A percentile compares a stretch with the other conserved stretches of the same genome.
phyloP scores from a whole-genome alignment of 306 rosid species.

The Corylus americana region DNA sequence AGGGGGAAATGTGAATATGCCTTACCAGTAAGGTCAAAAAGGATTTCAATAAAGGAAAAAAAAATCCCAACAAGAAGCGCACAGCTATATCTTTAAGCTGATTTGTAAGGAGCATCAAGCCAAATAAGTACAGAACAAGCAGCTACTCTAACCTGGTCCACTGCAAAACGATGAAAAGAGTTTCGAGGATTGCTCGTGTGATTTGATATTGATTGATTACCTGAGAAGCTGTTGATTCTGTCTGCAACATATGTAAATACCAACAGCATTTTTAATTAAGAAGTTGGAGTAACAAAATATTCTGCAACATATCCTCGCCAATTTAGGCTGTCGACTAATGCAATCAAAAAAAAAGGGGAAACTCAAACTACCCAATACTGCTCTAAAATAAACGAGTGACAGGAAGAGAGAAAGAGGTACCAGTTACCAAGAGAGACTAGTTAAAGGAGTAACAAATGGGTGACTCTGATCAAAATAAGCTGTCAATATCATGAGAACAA shows the following conservation, averaged over 20 bases:
- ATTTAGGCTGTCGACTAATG: not conserved
- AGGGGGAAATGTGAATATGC: not conserved
- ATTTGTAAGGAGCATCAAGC: not conserved
- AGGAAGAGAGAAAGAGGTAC: too few species aligned
- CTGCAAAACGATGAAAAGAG: not conserved
- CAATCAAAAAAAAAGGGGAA: not conserved
- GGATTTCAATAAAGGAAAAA: not conserved
- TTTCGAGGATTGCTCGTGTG: not conserved
- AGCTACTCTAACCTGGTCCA: not conserved
- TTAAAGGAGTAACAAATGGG: too few species aligned
- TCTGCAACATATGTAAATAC: not conserved
- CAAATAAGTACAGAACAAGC: not conserved
- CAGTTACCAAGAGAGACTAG: too few species aligned
- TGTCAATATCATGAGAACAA: not conserved
- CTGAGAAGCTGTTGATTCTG: too few species aligned
- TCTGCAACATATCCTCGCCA: not conserved
- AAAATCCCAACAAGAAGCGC: not conserved
- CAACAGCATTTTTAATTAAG: not conserved
- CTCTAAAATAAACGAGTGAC: not conserved
- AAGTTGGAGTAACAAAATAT: not conserved
- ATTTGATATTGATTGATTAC: not conserved
- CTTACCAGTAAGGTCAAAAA: not conserved
- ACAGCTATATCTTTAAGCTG: not conserved
- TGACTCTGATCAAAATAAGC: too few species aligned
- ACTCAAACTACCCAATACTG: not conserved